Evolutionary conservation across 306 rosid genomes (phyloP).

Genomic region (Quillaja saponaria): DNA sequence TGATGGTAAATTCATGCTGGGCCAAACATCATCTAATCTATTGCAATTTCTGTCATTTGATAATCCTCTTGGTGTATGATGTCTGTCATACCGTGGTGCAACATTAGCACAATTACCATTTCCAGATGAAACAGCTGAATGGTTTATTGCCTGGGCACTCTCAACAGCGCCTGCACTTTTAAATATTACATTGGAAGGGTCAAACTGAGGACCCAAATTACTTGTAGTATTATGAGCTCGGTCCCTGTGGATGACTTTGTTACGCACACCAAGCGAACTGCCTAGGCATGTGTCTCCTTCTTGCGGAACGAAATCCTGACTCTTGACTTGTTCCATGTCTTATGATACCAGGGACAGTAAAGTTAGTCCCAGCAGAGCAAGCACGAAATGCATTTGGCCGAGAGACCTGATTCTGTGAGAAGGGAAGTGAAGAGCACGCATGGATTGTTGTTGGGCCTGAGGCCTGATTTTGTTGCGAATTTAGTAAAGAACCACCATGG

Average conservation of each 20-base stretch:
- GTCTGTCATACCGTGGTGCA: constrained; percentile 25
- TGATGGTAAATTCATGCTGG: constrained; percentile 8
- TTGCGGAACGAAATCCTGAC: constrained; percentile 27
- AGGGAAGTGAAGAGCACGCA: constrained; percentile 18
- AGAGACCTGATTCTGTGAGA: constrained; percentile 36
- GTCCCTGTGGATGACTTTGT: constrained; percentile 39
- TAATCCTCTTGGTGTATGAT: constrained; percentile 28
- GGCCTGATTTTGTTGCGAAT: constrained; percentile 31
- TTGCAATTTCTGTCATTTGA: constrained; percentile 21
- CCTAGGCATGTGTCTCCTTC: constrained; percentile 37
- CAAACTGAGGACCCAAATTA: constrained; percentile 27
- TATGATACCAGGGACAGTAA: constrained; percentile 33
- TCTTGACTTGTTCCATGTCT: constrained; percentile 37
- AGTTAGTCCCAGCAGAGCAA: constrained; percentile 19
- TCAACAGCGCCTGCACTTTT: constrained; percentile 32
- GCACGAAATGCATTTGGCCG: constrained; percentile 28
- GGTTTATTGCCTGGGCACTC: constrained; percentile 22
- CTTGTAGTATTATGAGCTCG: constrained; percentile 27
- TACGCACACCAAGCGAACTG: constrained; percentile 38
- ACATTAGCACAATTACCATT: constrained; percentile 27
- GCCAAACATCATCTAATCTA: constrained; percentile 26
- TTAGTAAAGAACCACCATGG: constrained; percentile 30
- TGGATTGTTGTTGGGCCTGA: constrained; percentile 23
- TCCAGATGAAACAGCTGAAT: constrained; percentile 31
- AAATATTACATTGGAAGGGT: constrained; percentile 33